Evolutionary conservation across 1,284 basidiomycete species (phyloP), one percentile per base, ranked within the genome.

Genomic region (Gastroboletus turbinatus): DNA sequence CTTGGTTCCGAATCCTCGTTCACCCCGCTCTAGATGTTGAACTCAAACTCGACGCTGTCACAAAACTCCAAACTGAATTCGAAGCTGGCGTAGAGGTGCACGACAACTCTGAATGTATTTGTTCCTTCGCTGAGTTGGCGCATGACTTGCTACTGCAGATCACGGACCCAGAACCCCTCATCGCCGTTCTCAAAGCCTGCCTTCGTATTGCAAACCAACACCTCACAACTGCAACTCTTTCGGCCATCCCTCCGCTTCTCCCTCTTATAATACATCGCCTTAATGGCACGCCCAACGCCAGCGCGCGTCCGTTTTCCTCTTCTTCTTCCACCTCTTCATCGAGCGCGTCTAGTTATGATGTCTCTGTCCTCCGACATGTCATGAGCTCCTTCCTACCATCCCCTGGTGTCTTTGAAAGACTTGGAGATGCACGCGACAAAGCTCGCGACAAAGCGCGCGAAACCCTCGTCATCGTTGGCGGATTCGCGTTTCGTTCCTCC

Each of bases 181-280:
- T 92, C 58, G 75, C 75, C 53, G 76, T 80, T 39, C 79, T 96
- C 67, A 93, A 91, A 73, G 67, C 84, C 50, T 89, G 85, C 63
- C 80, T 95, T 63, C 83, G 88, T 63, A 85, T 85, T 49, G 81
- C 90, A 45, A 93, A 96, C 72, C 85, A 92, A 66, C 89, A 92
- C 65, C 76, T 96, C 46, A 83, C 84, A n/a, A 85, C 83, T 56
- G 88, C 88, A 45, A 85, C 87, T 39, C 75, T 90, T 61, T 79
- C 81, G 56, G 82, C 82, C 40, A 74, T 91, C 46, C 84, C 83
- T 29, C 75, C 83, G 17, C 73, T 88, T 57, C 77, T 91, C 52
- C 82, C 84, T 38, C 76, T 85, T 44, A 76, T 90, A 50, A 73
- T 87, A 53, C 70, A 78, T 29, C 77, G 75, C 33, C 63, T 73